Evolutionary conservation across 176 grass and related monocot genomes (phyloP), one percentile per base, ranked within the genome.

Genomic region (Carex myosuroides): DNA sequence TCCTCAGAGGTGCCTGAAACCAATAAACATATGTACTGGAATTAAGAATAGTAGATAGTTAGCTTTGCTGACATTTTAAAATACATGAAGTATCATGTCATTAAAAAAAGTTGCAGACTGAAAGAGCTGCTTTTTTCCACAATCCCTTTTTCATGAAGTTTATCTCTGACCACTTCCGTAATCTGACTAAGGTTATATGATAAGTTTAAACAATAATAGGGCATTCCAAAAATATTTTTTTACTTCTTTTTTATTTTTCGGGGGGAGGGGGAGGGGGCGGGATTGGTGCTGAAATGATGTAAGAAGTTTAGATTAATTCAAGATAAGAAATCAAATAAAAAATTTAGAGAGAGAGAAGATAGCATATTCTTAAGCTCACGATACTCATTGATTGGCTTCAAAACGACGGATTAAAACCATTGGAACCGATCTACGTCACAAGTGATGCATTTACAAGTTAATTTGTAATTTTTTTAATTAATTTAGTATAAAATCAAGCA

Each of bases 1-100:
- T 87, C 69, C 90, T 90, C 68, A 91, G 86, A 39, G 95, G 92
- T 77, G 86, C 85, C 95, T 98, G 84, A 57, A 83, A 77, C 44
- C 50, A 76, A 77, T 77, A 56, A 54, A 56, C 73, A 77, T 30
- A 55, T 41, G 75, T 55, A 42, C 67, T 71, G 20, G 70, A 79
- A 67, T 76, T 81, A 56, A 63, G 29, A 87, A 88, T 78, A 21
- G 77, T 55, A 29, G 5, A 55, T 77, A 17, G 50, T 77, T 17
- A 30, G 22, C 22, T 77, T 77, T 77, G 21, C 50, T 56, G 46
- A 77, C 21, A 54, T 56, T 55, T 30, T 54, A 55, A 77, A 87
- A 81, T 13, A 77, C 56, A 83, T 16, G 4, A 86, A 9, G 17
- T 44, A 56, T 42, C 24, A 92, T 13, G 65, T 55, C 64, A 35